phyloP scores from a whole-genome alignment of 2,329 filamentous ascomycete genomes.

The Ceratocystis albifundus region DNA sequence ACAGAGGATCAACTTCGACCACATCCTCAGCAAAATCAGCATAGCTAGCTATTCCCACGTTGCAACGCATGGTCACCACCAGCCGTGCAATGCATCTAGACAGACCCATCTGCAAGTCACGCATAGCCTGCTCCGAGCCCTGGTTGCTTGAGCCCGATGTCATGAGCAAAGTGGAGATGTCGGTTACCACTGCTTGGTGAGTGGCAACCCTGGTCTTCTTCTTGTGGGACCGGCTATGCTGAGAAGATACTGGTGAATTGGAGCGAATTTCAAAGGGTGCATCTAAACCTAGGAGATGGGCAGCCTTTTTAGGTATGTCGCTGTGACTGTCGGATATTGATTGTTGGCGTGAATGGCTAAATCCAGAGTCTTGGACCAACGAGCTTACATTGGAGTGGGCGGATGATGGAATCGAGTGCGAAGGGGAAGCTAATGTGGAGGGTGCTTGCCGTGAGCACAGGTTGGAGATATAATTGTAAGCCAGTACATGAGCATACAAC shows the following conservation, averaged over 20 bases:
- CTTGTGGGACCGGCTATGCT: not conserved
- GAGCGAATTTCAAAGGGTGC: slow-evolving; percentile 23
- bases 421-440: not conserved
- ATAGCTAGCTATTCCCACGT: not conserved
- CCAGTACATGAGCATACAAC: slow-evolving; percentile 47
- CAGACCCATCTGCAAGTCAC: slow-evolving; percentile 40
- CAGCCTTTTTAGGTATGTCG: slow-evolving; percentile 42
- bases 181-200: not conserved
- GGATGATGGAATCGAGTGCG: slow-evolving; percentile 21
- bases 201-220: not conserved
- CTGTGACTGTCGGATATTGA: slow-evolving; percentile 24
- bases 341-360: slow-evolving; percentile 24
- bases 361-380: not conserved
- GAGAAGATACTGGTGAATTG: slow-evolving; percentile 25
- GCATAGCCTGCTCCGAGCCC: slow-evolving; percentile 32
- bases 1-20: slow-evolving; percentile 17
- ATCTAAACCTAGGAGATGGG: slow-evolving; percentile 39
- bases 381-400: slow-evolving; percentile 22
- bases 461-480: slow-evolving; percentile 46
- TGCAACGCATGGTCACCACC: slow-evolving; percentile 36
- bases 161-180: not conserved
- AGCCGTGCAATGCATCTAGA: slow-evolving; percentile 41
- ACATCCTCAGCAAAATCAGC: slow-evolving; percentile 13
- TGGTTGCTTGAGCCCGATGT: slow-evolving; percentile 26
- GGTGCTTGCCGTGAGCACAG: slow-evolving; percentile 25